These are phyloP conservation scores for Fusarium nodosum DNA, from an alignment of 2,329 filamentous ascomycete species.

Conservation along the genomic window DNA sequence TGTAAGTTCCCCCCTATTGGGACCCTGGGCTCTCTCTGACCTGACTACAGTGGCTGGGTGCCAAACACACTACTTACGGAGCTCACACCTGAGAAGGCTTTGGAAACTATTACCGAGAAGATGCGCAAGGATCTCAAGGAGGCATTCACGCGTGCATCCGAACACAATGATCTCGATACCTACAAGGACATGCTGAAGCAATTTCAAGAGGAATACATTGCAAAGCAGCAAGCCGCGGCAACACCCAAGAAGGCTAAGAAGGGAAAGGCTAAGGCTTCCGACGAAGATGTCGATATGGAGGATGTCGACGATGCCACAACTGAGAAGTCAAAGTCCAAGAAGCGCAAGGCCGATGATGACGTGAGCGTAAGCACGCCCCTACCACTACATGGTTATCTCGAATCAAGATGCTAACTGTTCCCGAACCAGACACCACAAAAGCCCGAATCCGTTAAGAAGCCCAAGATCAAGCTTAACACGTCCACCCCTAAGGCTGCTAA, in stretches of 20 bases:
- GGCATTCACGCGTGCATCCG: constrained; percentile 84
- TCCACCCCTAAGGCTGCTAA: constrained; percentile 52
- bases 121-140: constrained; percentile 82
- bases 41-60: constrained; percentile 82
- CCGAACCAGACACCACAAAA: constrained; percentile 68
- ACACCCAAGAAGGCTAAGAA: constrained; percentile 60
- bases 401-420: constrained; percentile 28
- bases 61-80: constrained; percentile 85
- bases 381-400: not conserved
- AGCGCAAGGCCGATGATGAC: constrained; percentile 91
- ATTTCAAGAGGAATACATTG: constrained; percentile 74
- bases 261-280: constrained; percentile 65
- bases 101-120: constrained; percentile 78
- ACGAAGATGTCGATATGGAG: constrained; percentile 72
- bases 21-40: constrained; percentile 15
- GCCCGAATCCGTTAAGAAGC: constrained; percentile 74
- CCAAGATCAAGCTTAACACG: constrained; percentile 74
- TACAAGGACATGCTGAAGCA: constrained; percentile 86
- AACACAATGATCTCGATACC: constrained; percentile 81
- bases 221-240: constrained; percentile 59
- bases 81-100: constrained; percentile 80
- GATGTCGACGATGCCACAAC: constrained; percentile 68
- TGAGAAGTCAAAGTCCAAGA: constrained; percentile 76
- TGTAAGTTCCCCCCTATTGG: constrained; percentile 73
- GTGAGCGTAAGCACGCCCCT: constrained; percentile 60